Conservation (phyloP, 2,329 filamentous ascomycete species). For the Penicillium brasilianum region DNA sequence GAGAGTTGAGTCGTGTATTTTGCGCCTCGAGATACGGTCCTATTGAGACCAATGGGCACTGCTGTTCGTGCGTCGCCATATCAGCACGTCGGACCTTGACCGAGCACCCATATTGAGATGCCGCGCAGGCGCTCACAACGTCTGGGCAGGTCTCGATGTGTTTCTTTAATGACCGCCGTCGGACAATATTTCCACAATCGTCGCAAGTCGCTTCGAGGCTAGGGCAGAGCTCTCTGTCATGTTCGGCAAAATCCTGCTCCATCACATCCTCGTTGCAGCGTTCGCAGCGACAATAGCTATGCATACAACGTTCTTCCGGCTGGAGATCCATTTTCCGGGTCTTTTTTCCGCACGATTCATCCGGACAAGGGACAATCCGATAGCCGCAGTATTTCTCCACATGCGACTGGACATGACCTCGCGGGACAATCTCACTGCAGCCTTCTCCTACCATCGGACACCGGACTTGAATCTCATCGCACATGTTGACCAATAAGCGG, state of each 20-base stretch:
- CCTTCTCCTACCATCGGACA: slow-evolving; percentile 62
- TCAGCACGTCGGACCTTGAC: slow-evolving; percentile 45
- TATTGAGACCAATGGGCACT: slow-evolving; percentile 58
- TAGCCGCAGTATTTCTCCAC: slow-evolving; percentile 65
- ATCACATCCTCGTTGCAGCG: slow-evolving; percentile 59
- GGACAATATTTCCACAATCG: slow-evolving; percentile 43
- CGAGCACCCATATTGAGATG: slow-evolving; percentile 51
- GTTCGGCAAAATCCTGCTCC: slow-evolving; percentile 59
- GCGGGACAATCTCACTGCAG: slow-evolving; percentile 59
- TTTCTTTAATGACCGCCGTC: slow-evolving; percentile 39
- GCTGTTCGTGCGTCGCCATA: slow-evolving; percentile 50
- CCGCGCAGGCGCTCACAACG: slow-evolving; percentile 43
- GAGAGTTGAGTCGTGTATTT: slow-evolving; percentile 48
- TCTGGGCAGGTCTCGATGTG: slow-evolving; percentile 47
- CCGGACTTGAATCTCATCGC: slow-evolving; percentile 64
- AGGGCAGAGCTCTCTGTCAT: slow-evolving; percentile 45
- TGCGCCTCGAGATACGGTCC: slow-evolving; percentile 52
- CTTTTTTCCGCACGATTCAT: slow-evolving; percentile 55
- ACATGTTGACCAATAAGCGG: slow-evolving; percentile 64
- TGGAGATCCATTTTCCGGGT: slow-evolving; percentile 62
- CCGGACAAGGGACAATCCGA: slow-evolving; percentile 59
- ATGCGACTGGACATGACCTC: slow-evolving; percentile 63
- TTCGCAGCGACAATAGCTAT: slow-evolving; percentile 58
- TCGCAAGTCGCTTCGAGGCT: slow-evolving; percentile 43
- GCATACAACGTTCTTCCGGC: slow-evolving; percentile 56